These are phyloP conservation scores for Fomitiporia mediterranea DNA, from an alignment of 1,284 basidiomycete genomes.

Conservation along the genomic window DNA sequence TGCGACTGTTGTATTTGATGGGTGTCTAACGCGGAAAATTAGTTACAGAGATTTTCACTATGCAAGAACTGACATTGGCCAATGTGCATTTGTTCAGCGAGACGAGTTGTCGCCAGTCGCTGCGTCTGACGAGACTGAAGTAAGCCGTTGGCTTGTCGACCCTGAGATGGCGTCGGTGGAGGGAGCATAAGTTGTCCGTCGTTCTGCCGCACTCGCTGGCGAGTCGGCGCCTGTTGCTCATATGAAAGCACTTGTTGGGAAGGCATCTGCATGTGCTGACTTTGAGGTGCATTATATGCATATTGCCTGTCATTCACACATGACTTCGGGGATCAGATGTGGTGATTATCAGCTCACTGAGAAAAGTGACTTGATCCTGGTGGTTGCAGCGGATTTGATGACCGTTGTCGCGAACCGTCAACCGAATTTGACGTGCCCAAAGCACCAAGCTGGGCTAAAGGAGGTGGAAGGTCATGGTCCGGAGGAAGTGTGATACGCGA, in stretches of 20 bases:
- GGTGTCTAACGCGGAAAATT: neutral
- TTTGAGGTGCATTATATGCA: constrained; percentile 18
- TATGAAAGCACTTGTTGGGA: constrained; percentile 13
- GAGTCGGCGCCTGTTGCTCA: constrained; percentile 15
- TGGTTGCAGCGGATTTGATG: neutral
- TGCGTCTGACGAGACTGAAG: constrained; percentile 4
- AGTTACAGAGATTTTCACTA: neutral
- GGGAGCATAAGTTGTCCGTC: constrained; percentile 14
- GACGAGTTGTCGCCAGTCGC: neutral
- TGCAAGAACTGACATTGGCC: neutral
- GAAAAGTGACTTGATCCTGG: constrained; percentile 18
- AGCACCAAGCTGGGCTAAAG: constrained; percentile 3
- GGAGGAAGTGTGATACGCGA: constrained; percentile 19
- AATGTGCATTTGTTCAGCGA: neutral
- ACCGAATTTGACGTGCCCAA: neutral
- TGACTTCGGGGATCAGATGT: neutral
- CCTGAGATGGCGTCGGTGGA: constrained; percentile 13
- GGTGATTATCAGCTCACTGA: constrained; percentile 3
- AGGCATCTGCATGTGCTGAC: constrained; percentile 5
- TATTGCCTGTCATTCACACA: constrained; percentile 12
- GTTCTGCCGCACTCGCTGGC: neutral
- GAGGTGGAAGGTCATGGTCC: constrained; percentile 16
- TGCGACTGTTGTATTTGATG: neutral
- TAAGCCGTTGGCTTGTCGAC: neutral
- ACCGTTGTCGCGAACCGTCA: neutral